Conservation (phyloP, 2,329 filamentous ascomycete genomes). For the Diaporthe batatas region DNA sequence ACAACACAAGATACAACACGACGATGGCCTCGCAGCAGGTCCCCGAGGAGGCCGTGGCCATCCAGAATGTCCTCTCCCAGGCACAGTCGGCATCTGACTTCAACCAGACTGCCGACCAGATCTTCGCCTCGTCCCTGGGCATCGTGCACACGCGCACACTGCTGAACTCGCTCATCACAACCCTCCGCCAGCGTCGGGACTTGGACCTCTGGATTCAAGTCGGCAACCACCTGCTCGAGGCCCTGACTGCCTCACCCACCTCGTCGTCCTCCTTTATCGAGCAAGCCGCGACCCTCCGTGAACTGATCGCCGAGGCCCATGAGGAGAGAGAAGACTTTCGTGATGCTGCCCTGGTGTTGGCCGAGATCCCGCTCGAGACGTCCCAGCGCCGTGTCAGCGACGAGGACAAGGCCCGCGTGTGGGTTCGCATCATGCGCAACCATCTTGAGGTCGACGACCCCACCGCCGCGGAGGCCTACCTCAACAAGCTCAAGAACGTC, state of each 20-base stretch:
- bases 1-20: not conserved
- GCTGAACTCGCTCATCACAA: constrained; percentile 74
- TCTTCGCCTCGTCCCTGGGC: constrained; percentile 78
- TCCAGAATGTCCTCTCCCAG: constrained; percentile 36
- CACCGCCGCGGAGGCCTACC: constrained; percentile 83
- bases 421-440: constrained; percentile 94
- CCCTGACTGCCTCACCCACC: constrained; percentile 69
- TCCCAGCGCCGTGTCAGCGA: constrained; percentile 88
- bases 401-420: constrained; percentile 85
- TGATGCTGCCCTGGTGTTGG: constrained; percentile 81
- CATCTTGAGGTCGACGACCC: constrained; percentile 96
- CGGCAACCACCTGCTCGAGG: constrained; percentile 78
- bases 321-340: constrained; percentile 85
- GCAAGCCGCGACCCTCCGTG: constrained; percentile 82
- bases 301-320: constrained; percentile 85
- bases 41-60: constrained; percentile 37
- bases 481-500: constrained; percentile 96
- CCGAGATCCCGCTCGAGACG: constrained; percentile 88
- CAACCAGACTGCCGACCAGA: constrained; percentile 74
- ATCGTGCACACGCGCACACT: constrained; percentile 82
- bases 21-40: constrained; percentile 40
- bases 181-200: constrained; percentile 72
- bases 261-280: constrained; percentile 81
- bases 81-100: constrained; percentile 64
- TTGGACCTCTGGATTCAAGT: constrained; percentile 80